Conservation (phyloP, 1,284 basidiomycete species). For the Mycosarcoma mackinlayi region DNA sequence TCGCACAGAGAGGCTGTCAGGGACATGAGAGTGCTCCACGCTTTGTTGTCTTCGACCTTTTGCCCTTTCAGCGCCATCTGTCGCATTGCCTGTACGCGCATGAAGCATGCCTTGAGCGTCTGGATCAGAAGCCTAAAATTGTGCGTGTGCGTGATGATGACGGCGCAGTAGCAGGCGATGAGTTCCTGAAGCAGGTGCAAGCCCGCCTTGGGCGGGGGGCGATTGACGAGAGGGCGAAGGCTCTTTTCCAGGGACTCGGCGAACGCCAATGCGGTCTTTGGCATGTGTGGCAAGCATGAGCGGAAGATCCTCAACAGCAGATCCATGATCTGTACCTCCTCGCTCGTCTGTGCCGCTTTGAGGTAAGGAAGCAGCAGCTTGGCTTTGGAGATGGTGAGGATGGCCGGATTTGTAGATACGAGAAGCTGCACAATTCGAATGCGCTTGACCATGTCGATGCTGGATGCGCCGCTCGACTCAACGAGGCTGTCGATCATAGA, state of each 20-base stretch:
- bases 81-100: slow-evolving; percentile 41
- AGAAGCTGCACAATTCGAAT: slow-evolving; percentile 86
- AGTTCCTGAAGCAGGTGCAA: slow-evolving; percentile 75
- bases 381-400: slow-evolving; percentile 83
- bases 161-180: slow-evolving; percentile 88
- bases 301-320: slow-evolving; percentile 81
- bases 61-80: slow-evolving; percentile 30
- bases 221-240: slow-evolving; percentile 81
- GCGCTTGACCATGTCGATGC: slow-evolving; percentile 51
- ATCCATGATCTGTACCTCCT: slow-evolving; percentile 76
- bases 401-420: slow-evolving; percentile 79
- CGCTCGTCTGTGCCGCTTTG: slow-evolving; percentile 80
- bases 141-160: slow-evolving; percentile 84
- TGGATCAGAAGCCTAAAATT: slow-evolving; percentile 81
- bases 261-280: slow-evolving; percentile 73
- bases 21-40: slow-evolving; percentile 50
- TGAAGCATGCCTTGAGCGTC: slow-evolving; percentile 69
- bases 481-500: slow-evolving; percentile 85
- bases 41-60: slow-evolving; percentile 43
- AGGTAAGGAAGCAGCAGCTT: slow-evolving; percentile 86
- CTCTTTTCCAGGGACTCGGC: slow-evolving; percentile 84
- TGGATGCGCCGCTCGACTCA: slow-evolving; percentile 79
- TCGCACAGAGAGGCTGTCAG: slow-evolving; percentile 77
- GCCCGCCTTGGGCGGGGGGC: slow-evolving; percentile 71
- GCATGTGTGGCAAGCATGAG: slow-evolving; percentile 82